Conservation (phyloP, 306 rosid species). For the Castanea sativa region DNA sequence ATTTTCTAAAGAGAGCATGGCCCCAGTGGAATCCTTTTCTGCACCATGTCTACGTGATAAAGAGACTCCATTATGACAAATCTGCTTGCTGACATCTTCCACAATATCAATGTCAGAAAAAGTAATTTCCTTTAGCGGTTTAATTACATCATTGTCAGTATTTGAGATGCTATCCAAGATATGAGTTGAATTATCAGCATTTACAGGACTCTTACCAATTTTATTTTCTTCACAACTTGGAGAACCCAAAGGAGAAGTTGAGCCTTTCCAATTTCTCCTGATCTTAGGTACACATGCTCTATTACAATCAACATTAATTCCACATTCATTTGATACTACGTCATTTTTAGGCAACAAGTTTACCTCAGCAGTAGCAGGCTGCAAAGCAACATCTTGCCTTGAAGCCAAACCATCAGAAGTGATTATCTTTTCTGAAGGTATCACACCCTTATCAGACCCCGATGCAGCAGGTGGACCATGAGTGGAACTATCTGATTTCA, state of each 20-base stretch:
- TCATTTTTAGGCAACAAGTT: conserved; percentile 30
- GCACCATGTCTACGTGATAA: conserved; percentile 30
- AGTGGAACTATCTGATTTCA: conserved; percentile 17
- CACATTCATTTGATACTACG: conserved; percentile 34
- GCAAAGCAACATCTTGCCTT: conserved; percentile 15
- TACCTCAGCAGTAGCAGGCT: conserved; percentile 21
- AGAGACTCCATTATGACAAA: conserved; percentile 33
- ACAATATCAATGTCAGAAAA: conserved; percentile 31
- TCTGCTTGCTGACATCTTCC: conserved; percentile 36
- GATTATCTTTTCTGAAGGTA: conserved; percentile 26
- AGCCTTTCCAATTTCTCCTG: conserved; percentile 34
- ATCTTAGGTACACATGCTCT: conserved; percentile 23
- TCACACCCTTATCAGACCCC: conserved; percentile 25
- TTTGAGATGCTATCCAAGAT: conserved; percentile 26
- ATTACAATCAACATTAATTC: conserved; percentile 33
- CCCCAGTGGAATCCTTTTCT: conserved; percentile 32
- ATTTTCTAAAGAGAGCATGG: conserved; percentile 29
- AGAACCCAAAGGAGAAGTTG: conserved; percentile 32
- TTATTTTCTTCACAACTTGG: conserved; percentile 31
- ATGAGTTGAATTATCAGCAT: conserved; percentile 34
- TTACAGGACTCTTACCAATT: conserved; percentile 26
- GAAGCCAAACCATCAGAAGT: conserved; percentile 29
- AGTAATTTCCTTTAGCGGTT: conserved; percentile 29
- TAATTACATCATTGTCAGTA: conserved; percentile 23
- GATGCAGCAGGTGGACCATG: conserved; percentile 24